Evolutionary conservation across 257 asterid species (phyloP).

Genomic region (Hygrophila difformis): DNA sequence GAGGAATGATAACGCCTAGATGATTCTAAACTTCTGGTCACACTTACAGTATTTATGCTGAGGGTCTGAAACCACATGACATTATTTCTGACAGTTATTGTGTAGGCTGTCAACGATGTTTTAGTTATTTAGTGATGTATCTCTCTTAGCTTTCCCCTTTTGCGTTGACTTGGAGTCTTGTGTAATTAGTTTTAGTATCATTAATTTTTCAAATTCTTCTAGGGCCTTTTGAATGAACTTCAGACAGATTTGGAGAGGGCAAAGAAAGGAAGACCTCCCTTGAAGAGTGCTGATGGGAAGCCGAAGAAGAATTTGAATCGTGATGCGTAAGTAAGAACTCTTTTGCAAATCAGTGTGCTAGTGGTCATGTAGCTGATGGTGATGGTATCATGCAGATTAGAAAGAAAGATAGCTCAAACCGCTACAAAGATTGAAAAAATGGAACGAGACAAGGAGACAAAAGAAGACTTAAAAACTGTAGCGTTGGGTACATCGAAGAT

Average conservation of each 20-base stretch:
- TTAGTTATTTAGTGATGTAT: too few relatives aligned
- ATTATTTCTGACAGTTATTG: too few relatives aligned
- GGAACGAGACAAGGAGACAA: slow-evolving; percentile 72
- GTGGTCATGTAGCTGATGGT: slow-evolving; percentile 15
- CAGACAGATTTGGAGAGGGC: slow-evolving; percentile 63
- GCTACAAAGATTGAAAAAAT: slow-evolving; percentile 61
- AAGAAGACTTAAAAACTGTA: slow-evolving; percentile 82
- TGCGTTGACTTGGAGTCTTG: too few relatives aligned
- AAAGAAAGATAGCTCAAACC: slow-evolving; percentile 74
- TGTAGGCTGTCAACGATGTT: not conserved
- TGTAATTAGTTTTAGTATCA: too few relatives aligned
- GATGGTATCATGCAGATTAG: slow-evolving; percentile 42
- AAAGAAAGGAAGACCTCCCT: slow-evolving; percentile 80
- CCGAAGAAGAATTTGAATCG: slow-evolving; percentile 76
- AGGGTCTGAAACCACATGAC: too few relatives aligned
- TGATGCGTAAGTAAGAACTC: slow-evolving; percentile 52
- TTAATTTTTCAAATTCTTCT: slow-evolving; percentile 11
- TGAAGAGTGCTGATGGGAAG: slow-evolving; percentile 74
- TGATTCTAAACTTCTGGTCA: too few relatives aligned
- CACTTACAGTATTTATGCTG: too few relatives aligned
- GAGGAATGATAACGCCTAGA: too few relatives aligned
- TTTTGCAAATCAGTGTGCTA: slow-evolving; percentile 1
- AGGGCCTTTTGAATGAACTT: slow-evolving; percentile 65
- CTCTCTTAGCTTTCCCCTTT: too few relatives aligned
- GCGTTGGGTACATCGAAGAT: slow-evolving; percentile 97